A percentile compares a stretch with the other conserved stretches of the same genome.
phyloP scores from a whole-genome alignment of 2,329 filamentous ascomycete species.

The Colletotrichum magnum region DNA sequence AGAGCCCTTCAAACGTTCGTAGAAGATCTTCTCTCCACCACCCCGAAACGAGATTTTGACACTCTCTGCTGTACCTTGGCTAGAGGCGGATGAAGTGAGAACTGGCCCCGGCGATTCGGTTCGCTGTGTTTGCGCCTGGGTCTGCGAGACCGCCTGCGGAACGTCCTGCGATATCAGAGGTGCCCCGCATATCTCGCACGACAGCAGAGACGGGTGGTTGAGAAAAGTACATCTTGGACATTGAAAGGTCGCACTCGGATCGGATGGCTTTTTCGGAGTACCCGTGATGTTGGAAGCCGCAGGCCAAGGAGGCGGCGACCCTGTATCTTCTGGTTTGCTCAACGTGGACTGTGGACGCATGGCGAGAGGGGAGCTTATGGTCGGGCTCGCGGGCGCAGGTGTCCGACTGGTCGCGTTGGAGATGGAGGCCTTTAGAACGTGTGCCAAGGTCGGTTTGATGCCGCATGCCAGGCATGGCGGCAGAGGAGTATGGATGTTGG shows the following conservation, averaged over 20 bases:
- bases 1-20: constrained; percentile 88
- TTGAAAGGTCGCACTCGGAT: constrained; percentile 62
- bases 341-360: constrained; percentile 22
- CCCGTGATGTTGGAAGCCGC: constrained; percentile 40
- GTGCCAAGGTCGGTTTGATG: constrained; percentile 88
- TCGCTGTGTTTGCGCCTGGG: constrained; percentile 58
- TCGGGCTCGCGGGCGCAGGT: constrained; percentile 45
- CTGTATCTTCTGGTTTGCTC: constrained; percentile 19
- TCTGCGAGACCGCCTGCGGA: constrained; percentile 54
- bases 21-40: constrained; percentile 91
- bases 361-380: constrained; percentile 44
- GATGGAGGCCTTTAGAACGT: constrained; percentile 89
- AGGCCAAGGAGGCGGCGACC: constrained; percentile 32
- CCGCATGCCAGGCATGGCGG: constrained; percentile 94
- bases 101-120: constrained; percentile 85
- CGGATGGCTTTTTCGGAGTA: constrained; percentile 43
- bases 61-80: constrained; percentile 75
- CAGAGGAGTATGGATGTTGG: constrained; percentile 83
- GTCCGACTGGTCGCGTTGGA: constrained; percentile 75
- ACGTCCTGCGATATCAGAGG: constrained; percentile 73
- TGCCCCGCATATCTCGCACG: constrained; percentile 93
- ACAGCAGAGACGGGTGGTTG: constrained; percentile 88
- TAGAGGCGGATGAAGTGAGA: constrained; percentile 58
- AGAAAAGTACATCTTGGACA: constrained; percentile 94
- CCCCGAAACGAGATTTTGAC: constrained; percentile 93